Evolutionary conservation across 768 basidiomycete species (phyloP).

Genomic region (Termitomyces sp.): DNA sequence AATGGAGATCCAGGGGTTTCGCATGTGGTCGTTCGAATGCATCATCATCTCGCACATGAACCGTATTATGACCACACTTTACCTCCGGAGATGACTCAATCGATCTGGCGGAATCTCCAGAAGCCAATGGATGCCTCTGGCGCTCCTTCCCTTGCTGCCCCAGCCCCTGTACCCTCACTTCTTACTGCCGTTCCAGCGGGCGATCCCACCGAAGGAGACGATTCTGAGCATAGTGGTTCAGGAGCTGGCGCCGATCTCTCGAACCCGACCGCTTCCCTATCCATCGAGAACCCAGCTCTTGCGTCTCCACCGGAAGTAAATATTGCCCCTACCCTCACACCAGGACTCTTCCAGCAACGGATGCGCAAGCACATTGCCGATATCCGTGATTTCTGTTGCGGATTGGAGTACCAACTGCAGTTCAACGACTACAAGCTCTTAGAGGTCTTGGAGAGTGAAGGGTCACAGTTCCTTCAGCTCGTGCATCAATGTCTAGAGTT

Average conservation of each 20-base stretch:
- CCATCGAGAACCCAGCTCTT: neutral
- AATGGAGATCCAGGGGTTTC: conserved; percentile 15
- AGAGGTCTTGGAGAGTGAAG: conserved; percentile 38
- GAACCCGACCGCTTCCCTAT: neutral
- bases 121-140: neutral
- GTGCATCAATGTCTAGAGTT: conserved; percentile 36
- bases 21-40: conserved; percentile 39
- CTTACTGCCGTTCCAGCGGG: neutral
- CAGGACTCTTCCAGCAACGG: conserved; percentile 28
- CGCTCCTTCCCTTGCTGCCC: neutral
- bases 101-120: conserved; percentile 28
- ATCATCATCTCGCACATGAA: conserved; percentile 41
- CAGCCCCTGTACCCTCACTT: neutral
- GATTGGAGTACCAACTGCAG: conserved; percentile 44
- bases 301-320: neutral
- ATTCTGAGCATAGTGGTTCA: conserved; percentile 1
- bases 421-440: conserved; percentile 43
- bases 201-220: neutral
- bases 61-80: conserved; percentile 37
- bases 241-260: conserved; percentile 3
- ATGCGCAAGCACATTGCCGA: conserved; percentile 40
- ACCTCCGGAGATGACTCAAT: conserved; percentile 33
- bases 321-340: conserved; percentile 11
- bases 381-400: conserved; percentile 42
- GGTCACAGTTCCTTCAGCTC: conserved; percentile 34